phyloP scores from a whole-genome alignment of 169 alveolate genomes.

The Cyclospora cayetanensis region DNA sequence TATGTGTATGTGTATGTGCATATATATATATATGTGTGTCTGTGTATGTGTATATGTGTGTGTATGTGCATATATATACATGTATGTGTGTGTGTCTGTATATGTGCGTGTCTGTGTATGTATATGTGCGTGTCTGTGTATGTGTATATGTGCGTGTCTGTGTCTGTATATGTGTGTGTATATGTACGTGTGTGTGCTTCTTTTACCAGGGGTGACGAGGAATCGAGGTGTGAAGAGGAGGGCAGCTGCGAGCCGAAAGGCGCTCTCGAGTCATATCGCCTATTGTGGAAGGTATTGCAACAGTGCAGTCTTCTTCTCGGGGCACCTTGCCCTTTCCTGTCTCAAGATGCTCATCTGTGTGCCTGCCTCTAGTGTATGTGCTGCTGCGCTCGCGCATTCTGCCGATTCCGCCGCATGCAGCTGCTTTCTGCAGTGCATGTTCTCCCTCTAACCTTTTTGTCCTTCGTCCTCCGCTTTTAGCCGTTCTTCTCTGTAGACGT shows the following conservation, averaged over 20 bases:
- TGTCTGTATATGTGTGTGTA: no score
- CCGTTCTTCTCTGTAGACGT: not conserved
- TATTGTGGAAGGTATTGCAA: conserved; percentile 11
- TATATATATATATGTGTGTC: no score
- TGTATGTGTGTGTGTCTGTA: not conserved
- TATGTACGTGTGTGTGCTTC: no score
- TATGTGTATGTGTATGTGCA: not conserved
- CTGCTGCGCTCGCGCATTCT: not conserved
- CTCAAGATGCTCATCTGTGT: not conserved
- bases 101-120: no score
- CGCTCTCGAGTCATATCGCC: not conserved
- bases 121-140: no score
- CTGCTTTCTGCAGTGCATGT: not conserved
- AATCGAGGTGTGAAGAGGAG: not conserved
- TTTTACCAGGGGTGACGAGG: not conserved
- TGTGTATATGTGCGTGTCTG: no score
- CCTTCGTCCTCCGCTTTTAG: not conserved
- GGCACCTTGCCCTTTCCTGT: not conserved
- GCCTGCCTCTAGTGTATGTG: not conserved
- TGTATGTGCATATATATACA: not conserved
- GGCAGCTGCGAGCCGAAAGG: conserved; percentile 36
- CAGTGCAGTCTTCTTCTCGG: not conserved
- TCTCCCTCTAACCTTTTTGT: not conserved
- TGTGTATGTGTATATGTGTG: not conserved
- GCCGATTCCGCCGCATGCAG: not conserved